Base-by-base conservation (phyloP, 208 protist genomes). In the Trichomonas vaginalis region DNA sequence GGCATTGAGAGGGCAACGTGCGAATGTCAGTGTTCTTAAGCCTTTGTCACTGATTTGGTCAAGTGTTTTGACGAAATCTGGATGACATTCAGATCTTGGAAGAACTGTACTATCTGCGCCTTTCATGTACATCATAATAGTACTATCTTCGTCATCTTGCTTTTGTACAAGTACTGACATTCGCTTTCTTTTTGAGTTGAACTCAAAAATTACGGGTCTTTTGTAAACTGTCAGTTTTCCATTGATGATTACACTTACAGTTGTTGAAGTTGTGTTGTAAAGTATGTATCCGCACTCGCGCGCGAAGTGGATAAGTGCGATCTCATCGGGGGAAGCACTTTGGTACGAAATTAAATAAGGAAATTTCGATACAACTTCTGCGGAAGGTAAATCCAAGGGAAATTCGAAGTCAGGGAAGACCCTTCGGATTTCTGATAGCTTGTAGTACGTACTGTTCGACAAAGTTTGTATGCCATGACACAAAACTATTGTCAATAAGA, bases 41-140 rank as follows among this genome's bases (percentile, higher is more conserved):
- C 98, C 98, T 56, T 99, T 98, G 95, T 98, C 97, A n/a, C 98
- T 98, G 96, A 99, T 97, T 96, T 99, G 98, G 86, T 97, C 98
- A 96, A 99, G 98, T 97, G 99, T 98, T 12, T 98, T 97, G 40
- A 99, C 96, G 98, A 98, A 97, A 62, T 97, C 97, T 42, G 88
- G 96, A 17, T 95, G 80, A 47, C 99, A 96, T 15, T 99, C 97
- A 47, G 97, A 87, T 21, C 49, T 23, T 51, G 35, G 14, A 47
- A 47, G 17, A 47, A 96, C 79, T 39, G 48, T 70, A 12, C 45
- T 96, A 51, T 96, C 95, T 48, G 95, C 37, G 32, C 83, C 96
- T 95, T 96, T 95, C 0, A 95, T 45, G 1, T 62, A n/a, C 49
- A 95, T 42, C 96, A 96, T 96, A 99, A 98, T 0, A 98, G 98